These are phyloP conservation scores for Entomortierella beljakovae DNA, from an alignment of 192 early-diverging fungal genomes.

Conservation along the genomic window DNA sequence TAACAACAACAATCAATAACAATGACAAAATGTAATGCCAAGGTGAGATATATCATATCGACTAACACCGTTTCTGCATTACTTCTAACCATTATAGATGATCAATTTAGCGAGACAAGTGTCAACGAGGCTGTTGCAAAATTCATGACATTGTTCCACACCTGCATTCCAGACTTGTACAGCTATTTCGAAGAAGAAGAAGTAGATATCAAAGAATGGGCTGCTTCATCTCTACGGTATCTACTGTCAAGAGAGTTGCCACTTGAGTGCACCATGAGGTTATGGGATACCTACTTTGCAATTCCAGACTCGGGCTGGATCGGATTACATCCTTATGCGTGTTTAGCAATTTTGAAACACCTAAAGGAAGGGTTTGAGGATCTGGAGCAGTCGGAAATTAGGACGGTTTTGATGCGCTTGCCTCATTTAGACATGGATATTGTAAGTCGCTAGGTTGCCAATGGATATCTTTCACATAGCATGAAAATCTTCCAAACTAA, in stretches of 20 bases:
- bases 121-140: slow-evolving; percentile 84
- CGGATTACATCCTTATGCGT: slow-evolving; percentile 22
- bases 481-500: not conserved
- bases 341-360: slow-evolving; percentile 77
- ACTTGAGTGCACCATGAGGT: slow-evolving; percentile 75
- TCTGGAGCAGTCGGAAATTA: slow-evolving; percentile 91
- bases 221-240: slow-evolving; percentile 81
- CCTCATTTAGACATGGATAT: slow-evolving; percentile 75
- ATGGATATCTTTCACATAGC: not conserved
- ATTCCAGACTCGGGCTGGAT: slow-evolving; percentile 49
- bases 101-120: slow-evolving; percentile 68
- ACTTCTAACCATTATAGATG: slow-evolving; percentile 66
- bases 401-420: slow-evolving; percentile 80
- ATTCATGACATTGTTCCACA: slow-evolving; percentile 88
- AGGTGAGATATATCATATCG: no score
- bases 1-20: no score
- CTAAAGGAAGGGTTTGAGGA: slow-evolving; percentile 88
- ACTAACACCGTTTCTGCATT: no score
- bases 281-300: slow-evolving; percentile 92
- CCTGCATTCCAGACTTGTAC: slow-evolving; percentile 86
- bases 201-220: slow-evolving; percentile 87
- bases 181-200: slow-evolving; percentile 97
- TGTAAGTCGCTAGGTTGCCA: slow-evolving; percentile 29
- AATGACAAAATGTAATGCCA: no score
- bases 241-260: slow-evolving; percentile 85